Evolutionary conservation across 2,329 filamentous ascomycete genomes (phyloP).

Genomic region (Colletotrichum neosansevieriae): DNA sequence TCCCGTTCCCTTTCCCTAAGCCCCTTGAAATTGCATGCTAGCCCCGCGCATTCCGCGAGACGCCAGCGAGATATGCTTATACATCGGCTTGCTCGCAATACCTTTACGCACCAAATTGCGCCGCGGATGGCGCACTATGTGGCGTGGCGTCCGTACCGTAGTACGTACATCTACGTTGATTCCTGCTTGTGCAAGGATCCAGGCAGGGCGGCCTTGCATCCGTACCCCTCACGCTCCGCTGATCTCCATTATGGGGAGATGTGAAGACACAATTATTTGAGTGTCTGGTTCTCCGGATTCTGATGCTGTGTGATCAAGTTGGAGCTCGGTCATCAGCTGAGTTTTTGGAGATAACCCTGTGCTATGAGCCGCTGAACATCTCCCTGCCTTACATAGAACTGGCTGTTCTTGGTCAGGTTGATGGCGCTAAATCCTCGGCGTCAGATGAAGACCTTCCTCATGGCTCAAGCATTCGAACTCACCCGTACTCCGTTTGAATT

Average conservation of each 20-base stretch:
- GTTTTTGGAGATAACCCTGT: constrained; percentile 92
- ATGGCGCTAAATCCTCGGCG: constrained; percentile 74
- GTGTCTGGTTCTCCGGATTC: not conserved
- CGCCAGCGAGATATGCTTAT: constrained; percentile 10
- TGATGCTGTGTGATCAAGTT: not conserved
- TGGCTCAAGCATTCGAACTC: constrained; percentile 52
- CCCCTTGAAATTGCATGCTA: constrained; percentile 28
- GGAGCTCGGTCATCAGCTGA: constrained; percentile 70
- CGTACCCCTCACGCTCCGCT: not conserved
- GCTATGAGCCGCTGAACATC: constrained; percentile 95
- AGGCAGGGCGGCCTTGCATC: constrained; percentile 6
- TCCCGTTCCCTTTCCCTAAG: not conserved
- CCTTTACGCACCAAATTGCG: constrained; percentile 19
- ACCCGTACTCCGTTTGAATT: constrained; percentile 99
- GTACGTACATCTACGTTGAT: constrained; percentile 1
- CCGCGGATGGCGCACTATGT: constrained; percentile 13
- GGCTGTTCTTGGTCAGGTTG: constrained; percentile 96
- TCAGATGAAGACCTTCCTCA: constrained; percentile 30
- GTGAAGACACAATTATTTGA: constrained; percentile 18
- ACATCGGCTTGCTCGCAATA: constrained; percentile 13
- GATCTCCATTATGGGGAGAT: constrained; percentile 21
- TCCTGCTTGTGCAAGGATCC: constrained; percentile 13
- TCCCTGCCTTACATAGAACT: constrained; percentile 95
- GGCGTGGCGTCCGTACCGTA: not conserved
- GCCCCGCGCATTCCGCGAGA: constrained; percentile 17